Base-by-base conservation (phyloP, 1,284 basidiomycete genomes). In the Cronartium quercuum region DNA sequence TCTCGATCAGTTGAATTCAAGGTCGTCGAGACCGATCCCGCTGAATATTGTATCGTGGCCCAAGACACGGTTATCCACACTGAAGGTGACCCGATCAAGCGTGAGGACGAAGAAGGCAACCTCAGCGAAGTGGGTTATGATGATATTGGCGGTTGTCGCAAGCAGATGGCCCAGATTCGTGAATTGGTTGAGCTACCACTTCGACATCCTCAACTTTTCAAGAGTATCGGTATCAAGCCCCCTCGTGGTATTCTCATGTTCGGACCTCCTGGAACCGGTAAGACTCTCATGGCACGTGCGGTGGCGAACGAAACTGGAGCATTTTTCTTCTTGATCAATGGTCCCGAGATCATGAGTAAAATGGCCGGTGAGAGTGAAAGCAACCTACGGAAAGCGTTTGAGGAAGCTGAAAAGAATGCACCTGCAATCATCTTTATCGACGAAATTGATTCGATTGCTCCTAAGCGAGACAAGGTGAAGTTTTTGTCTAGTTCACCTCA, bases 261-360 rank as follows among this genome's bases (percentile, higher is more conserved):
- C 80, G 94, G 94, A 77, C 94, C 94, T 77, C 94, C 94, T 51
- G 94, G 94, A 86, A 96, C 94, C 34, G 94, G 94, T 86, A 97
- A 96, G 85, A 96, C 94, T 10, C 87, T 96, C 77, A 98, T 99
- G 95, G 95, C 96, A 60, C 90, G 96, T 79, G 96, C 96, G 10
- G 96, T 98, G 58, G 96, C 95, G 77, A 98, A 98, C 82, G 96
- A 99, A 84, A 98, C 95, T 38, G 95, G 96, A 70, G 96, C 96
- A 24, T 98, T 98, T 88, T 98, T 98, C 87, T 98, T 98, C 89
- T 85, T 98, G 75, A 98, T 98, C 85, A 98, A 98, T 81, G 95
- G 96, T 77, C 96, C 95, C 64, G 96, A 98, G 83, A 98, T 98
- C 83, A 98, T 98, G 95, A 93, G 91, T 81, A 98, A 97, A 86